Conservation (phyloP, 768 basidiomycete species). For the Termitomyces sp. region DNA sequence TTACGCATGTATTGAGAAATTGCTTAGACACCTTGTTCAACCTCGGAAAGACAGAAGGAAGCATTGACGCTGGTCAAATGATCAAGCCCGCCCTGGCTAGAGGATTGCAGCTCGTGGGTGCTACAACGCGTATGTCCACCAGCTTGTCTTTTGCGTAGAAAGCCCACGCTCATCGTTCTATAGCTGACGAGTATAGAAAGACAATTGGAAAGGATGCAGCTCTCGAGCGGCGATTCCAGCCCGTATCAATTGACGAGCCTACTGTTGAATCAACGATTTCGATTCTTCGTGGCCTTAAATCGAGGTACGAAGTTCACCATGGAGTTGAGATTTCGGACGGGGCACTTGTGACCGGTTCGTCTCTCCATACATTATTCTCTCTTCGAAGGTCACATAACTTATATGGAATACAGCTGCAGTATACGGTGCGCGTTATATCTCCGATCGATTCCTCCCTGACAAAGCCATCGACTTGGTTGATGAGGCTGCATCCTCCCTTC, state of each 20-base stretch:
- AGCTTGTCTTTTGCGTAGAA: neutral
- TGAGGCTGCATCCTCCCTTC: slow-evolving; percentile 83
- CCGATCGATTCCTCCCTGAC: slow-evolving; percentile 84
- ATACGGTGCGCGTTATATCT: slow-evolving; percentile 79
- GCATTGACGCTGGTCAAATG: slow-evolving; percentile 90
- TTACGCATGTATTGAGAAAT: neutral
- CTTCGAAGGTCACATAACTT: neutral
- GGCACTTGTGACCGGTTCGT: slow-evolving; percentile 76
- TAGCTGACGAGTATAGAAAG: slow-evolving; percentile 86
- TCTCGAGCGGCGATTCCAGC: slow-evolving; percentile 87
- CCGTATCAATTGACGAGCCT: slow-evolving; percentile 84
- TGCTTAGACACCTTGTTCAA: slow-evolving; percentile 70
- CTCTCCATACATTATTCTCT: neutral
- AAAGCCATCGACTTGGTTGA: slow-evolving; percentile 92
- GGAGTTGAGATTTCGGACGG: slow-evolving; percentile 89
- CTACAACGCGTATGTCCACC: slow-evolving; percentile 71
- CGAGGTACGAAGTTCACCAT: slow-evolving; percentile 87
- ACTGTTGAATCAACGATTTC: slow-evolving; percentile 80
- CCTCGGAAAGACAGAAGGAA: slow-evolving; percentile 87
- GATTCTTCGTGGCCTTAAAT: slow-evolving; percentile 81
- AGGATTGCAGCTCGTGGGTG: slow-evolving; percentile 84
- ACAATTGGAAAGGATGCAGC: slow-evolving; percentile 91
- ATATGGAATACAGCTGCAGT: slow-evolving; percentile 54
- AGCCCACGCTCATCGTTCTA: neutral
- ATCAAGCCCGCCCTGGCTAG: slow-evolving; percentile 88